A percentile compares a stretch with the other conserved stretches of the same genome.
Conservation (phyloP, 768 basidiomycete genomes). For the Imleria badia region DNA sequence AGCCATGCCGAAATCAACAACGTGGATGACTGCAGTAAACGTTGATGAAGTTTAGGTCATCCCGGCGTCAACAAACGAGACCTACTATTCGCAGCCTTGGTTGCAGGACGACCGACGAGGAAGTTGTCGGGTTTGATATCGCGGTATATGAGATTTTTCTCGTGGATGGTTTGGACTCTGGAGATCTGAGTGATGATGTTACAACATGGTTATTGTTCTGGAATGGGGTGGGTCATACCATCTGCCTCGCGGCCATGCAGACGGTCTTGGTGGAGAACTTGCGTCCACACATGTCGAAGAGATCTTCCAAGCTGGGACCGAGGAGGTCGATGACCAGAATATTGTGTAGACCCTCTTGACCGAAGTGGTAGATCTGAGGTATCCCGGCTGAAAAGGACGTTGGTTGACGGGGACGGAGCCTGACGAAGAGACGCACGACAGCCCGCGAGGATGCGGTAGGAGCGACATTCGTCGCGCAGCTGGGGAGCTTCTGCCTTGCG, state of each 20-base stretch:
- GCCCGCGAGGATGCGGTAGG: conserved; percentile 87
- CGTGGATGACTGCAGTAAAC: conserved; percentile 66
- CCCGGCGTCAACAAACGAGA: not conserved
- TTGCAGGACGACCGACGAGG: conserved; percentile 90
- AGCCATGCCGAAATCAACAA: conserved; percentile 99
- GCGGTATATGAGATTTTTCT: conserved; percentile 98
- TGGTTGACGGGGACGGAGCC: conserved; percentile 9
- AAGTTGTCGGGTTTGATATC: conserved; percentile 99
- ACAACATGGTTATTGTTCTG: conserved; percentile 3
- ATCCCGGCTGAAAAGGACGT: conserved; percentile 71
- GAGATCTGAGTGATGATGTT: conserved; percentile 57
- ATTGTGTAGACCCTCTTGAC: conserved; percentile 97
- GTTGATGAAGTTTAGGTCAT: not conserved
- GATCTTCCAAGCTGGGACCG: conserved; percentile 93
- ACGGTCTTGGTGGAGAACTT: conserved; percentile 99
- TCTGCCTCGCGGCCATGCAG: conserved; percentile 98
- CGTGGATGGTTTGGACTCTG: conserved; percentile 96
- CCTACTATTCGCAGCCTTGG: conserved; percentile 81
- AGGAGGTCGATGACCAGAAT: conserved; percentile 98
- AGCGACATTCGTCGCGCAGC: conserved; percentile 96
- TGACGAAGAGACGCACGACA: conserved; percentile 64
- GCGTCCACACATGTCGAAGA: conserved; percentile 98
- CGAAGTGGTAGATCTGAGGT: conserved; percentile 99
- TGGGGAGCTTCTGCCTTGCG: conserved; percentile 96
- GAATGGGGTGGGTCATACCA: conserved; percentile 50